Base-by-base conservation (phyloP, 2,329 filamentous ascomycete species). In the Penicillium sp. region DNA sequence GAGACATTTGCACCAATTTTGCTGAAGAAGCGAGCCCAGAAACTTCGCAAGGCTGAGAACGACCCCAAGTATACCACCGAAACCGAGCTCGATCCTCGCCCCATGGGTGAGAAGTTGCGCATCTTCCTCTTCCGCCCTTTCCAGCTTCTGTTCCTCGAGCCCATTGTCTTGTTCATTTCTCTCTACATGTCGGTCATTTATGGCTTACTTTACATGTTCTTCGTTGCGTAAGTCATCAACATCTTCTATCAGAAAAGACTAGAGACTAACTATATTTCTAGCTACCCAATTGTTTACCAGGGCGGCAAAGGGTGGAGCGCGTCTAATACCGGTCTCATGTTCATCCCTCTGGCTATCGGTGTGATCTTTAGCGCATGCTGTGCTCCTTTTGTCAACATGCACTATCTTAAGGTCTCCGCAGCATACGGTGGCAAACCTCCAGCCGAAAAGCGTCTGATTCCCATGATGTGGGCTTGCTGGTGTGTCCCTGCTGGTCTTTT, bases 1-100 rank as follows among this genome's bases (percentile, higher is more conserved):
- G 92, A 96, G 75, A 96, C 92, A 0, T 96, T 94, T 72, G 87
- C 91, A 0, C 91, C 92, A 0, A 89, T 86, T 0, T 86, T 96
- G 50, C 83, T 97, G 17, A 83, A 84, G 52, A 77, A 77, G 31
- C 83, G 91, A 13, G 92, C 92, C 3, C 80, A 82, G 68, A 89
- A 90, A 72, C 78, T 94, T 60, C 84, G 91, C 52, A 85, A 87
- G 70, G 74, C 85, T 33, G 89, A 89, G 1, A 86, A 87, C 23
- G 83, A 90, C 61, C 64, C 77, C 1, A 83, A 83, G 60, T 88
- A 88, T 69, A 89, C 91, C 39, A 93, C 91, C 0, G 90, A 94
- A 73, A 84, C 89, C 68, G 91, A 96, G 54, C 83, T 96, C 42
- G 90, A 96, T 68, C 75, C 83, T 44, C 84, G 89, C 0, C 85